Conservation (phyloP, 495 filamentous ascomycete genomes). For the Geoglossum glabrum region DNA sequence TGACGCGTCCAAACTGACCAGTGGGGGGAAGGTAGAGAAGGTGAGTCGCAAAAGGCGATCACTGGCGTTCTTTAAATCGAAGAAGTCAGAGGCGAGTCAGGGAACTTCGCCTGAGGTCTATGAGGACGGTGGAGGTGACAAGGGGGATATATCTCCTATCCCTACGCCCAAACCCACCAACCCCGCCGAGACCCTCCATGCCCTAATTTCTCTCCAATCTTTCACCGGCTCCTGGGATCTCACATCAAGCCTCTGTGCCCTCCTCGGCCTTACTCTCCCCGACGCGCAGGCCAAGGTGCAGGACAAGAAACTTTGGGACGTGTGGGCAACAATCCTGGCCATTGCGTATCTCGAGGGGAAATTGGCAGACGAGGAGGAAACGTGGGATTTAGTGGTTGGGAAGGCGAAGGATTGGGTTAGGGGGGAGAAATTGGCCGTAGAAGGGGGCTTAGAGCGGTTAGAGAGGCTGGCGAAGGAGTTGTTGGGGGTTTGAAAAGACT, state of each 20-base stretch:
- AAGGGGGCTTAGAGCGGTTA: neutral
- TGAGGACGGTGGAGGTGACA: too few relatives aligned
- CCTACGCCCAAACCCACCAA: neutral
- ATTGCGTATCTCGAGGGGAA: neutral
- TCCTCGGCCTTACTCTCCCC: neutral
- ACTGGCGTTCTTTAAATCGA: too few relatives aligned
- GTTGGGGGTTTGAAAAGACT: too few relatives aligned
- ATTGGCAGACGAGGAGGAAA: neutral
- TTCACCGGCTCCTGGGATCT: slow-evolving; percentile 2
- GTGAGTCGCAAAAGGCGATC: too few relatives aligned
- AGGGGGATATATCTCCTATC: too few relatives aligned
- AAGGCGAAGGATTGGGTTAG: slow-evolving; percentile 1
- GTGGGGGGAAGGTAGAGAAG: too few relatives aligned
- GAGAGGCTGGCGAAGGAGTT: neutral
- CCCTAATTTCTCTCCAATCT: neutral
- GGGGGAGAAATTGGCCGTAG: neutral
- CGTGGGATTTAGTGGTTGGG: slow-evolving; percentile 2
- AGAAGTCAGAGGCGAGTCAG: too few relatives aligned
- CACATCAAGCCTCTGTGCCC: neutral
- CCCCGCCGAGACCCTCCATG: neutral
- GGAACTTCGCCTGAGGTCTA: too few relatives aligned
- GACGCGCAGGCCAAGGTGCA: neutral
- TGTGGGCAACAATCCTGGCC: neutral
- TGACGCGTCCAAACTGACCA: too few relatives aligned
- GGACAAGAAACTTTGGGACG: neutral